Conservation (phyloP, 2,329 filamentous ascomycete genomes). For the Tolypocladium album region DNA sequence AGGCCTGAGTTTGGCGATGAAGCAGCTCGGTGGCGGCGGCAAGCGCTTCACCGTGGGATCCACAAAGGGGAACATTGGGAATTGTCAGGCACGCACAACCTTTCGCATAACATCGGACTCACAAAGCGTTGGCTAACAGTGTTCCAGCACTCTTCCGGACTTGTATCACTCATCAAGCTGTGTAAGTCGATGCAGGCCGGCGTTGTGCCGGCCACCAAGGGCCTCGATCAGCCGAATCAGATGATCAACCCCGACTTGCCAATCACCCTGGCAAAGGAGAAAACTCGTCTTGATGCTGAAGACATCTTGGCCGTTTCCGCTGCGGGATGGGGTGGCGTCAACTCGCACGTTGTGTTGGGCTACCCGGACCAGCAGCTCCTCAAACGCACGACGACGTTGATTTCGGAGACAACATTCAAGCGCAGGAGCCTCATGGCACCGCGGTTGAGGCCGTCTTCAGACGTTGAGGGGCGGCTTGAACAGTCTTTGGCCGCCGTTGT, state of each 20-base stretch:
- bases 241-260: constrained; percentile 4
- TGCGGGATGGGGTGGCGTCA: constrained; percentile 36
- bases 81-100: constrained; percentile 1
- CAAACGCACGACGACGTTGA: background rate
- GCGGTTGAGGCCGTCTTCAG: background rate
- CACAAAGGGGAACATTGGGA: constrained; percentile 6
- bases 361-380: constrained; percentile 8
- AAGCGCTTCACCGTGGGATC: constrained; percentile 3
- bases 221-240: constrained; percentile 1
- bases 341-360: constrained; percentile 34
- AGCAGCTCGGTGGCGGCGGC: background rate
- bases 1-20: constrained; percentile 3
- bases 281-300: background rate
- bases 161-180: constrained; percentile 6
- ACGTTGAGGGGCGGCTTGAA: background rate
- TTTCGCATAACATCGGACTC: background rate
- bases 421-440: background rate
- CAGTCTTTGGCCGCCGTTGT: background rate
- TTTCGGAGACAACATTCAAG: background rate
- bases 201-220: constrained; percentile 2
- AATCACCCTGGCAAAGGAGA: background rate
- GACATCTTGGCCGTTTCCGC: constrained; percentile 16
- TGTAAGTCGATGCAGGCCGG: constrained; percentile 7
- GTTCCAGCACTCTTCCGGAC: constrained; percentile 4
- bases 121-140: background rate